These are phyloP conservation scores for Silene latifolia DNA, from an alignment of 148 eudicot genomes.

Conservation along the genomic window DNA sequence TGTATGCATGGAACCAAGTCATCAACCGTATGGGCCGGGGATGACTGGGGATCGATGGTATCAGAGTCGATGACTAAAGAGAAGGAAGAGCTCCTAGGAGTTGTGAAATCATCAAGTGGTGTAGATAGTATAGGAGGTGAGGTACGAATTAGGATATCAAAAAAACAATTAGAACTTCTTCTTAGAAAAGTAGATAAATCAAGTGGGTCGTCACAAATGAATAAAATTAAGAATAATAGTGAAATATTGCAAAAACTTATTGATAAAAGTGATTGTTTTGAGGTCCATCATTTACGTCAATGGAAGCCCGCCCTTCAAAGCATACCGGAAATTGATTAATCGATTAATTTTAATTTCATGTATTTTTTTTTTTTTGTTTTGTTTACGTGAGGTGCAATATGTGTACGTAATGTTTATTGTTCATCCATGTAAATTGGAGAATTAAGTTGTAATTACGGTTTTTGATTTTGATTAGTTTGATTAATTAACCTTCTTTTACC, in stretches of 20 bases:
- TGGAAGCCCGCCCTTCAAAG: conserved; percentile 40
- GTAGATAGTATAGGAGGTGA: conserved; percentile 11
- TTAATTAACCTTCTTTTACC: too few relatives aligned
- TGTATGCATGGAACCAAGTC: conserved; percentile 16
- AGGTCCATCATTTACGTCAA: conserved; percentile 30
- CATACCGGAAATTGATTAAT: conserved; percentile 31
- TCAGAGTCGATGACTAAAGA: conserved; percentile 8
- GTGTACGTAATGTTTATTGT: background rate
- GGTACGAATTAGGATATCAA: conserved; percentile 36
- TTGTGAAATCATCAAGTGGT: conserved; percentile 4
- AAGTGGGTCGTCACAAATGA: background rate
- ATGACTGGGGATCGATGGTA: conserved; percentile 20
- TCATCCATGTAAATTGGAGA: background rate
- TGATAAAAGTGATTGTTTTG: conserved; percentile 30
- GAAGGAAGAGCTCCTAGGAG: conserved; percentile 18
- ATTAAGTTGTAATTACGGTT: background rate
- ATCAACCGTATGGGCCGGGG: conserved; percentile 20
- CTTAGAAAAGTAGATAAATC: conserved; percentile 10
- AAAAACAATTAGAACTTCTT: conserved; percentile 32
- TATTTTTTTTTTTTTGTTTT: background rate
- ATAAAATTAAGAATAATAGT: conserved; percentile 5
- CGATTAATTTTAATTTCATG: background rate
- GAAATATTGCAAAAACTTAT: conserved; percentile 28
- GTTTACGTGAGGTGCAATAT: background rate
- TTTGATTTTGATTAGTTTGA: too few relatives aligned